Percentiles rank a stretch among this genome's conserved stretches.
phyloP scores from a whole-genome alignment of 441 rosid genomes.

The Codiaeum variegatum region DNA sequence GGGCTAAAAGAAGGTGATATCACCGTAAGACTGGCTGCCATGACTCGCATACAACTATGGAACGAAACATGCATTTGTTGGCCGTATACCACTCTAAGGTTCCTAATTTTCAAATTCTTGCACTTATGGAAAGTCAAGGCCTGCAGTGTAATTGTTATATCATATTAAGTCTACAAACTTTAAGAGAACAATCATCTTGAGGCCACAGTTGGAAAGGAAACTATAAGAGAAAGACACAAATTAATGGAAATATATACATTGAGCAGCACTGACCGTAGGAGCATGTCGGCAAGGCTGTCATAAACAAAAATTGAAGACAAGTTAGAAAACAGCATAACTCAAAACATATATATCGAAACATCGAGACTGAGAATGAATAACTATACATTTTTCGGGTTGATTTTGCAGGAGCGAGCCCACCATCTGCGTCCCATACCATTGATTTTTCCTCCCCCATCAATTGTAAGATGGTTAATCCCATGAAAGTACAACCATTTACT shows the following conservation, averaged over 20 bases:
- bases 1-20: constrained; percentile 78
- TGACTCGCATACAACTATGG: constrained; percentile 61
- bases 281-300: constrained; percentile 88
- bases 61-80: constrained; percentile 88
- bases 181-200: neutral
- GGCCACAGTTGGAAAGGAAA: neutral
- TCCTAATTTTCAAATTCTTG: constrained; percentile 59
- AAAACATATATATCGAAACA: constrained; percentile 15
- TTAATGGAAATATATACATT: constrained; percentile 20
- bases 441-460: constrained; percentile 74
- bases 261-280: constrained; percentile 66
- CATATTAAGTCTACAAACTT: constrained; percentile 13
- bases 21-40: constrained; percentile 40
- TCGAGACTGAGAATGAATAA: constrained; percentile 13
- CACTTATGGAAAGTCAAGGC: constrained; percentile 83
- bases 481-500: constrained; percentile 80
- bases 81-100: constrained; percentile 50
- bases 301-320: constrained; percentile 23
- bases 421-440: constrained; percentile 81
- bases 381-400: constrained; percentile 42
- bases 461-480: constrained; percentile 61
- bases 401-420: constrained; percentile 90
- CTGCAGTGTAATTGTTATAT: constrained; percentile 34
- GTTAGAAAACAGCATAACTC: constrained; percentile 21
- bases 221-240: constrained; percentile 7